phyloP scores from a whole-genome alignment of 208 protist genomes.

The Crithidia thermophila region DNA sequence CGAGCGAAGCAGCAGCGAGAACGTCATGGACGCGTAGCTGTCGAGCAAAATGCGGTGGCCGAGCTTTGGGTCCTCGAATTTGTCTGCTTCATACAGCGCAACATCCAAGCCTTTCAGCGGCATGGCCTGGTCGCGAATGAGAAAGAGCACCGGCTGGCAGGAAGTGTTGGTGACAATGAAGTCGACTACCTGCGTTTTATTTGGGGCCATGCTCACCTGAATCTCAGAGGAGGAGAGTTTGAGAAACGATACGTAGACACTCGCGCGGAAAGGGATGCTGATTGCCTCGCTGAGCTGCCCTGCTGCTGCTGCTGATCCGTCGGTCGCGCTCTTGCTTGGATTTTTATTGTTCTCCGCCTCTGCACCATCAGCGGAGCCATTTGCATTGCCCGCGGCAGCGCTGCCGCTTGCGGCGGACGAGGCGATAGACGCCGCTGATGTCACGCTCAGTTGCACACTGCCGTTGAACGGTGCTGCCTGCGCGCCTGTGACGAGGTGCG shows the following conservation, averaged over 20 bases:
- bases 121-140: conserved; percentile 74
- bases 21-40: conserved; percentile 70
- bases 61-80: conserved; percentile 79
- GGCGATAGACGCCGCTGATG: neutral
- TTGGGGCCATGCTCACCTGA: conserved; percentile 67
- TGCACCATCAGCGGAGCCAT: neutral
- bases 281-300: conserved; percentile 37
- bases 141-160: conserved; percentile 63
- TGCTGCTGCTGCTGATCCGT: conserved; percentile 1
- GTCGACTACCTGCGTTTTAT: conserved; percentile 73
- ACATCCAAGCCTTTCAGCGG: conserved; percentile 63
- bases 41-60: conserved; percentile 63
- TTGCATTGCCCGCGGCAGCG: too few species aligned
- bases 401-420: too few species aligned
- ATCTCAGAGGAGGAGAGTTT: conserved; percentile 68
- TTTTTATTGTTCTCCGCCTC: neutral
- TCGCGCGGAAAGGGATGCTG: conserved; percentile 58
- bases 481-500: conserved; percentile 49
- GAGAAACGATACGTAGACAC: conserved; percentile 73
- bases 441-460: conserved; percentile 44
- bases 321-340: neutral
- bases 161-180: conserved; percentile 79
- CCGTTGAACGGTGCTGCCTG: conserved; percentile 43
- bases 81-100: conserved; percentile 72
- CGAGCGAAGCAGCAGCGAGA: conserved; percentile 77